Conservation (phyloP, 306 rosid genomes). For the Lathyrus sativus region DNA sequence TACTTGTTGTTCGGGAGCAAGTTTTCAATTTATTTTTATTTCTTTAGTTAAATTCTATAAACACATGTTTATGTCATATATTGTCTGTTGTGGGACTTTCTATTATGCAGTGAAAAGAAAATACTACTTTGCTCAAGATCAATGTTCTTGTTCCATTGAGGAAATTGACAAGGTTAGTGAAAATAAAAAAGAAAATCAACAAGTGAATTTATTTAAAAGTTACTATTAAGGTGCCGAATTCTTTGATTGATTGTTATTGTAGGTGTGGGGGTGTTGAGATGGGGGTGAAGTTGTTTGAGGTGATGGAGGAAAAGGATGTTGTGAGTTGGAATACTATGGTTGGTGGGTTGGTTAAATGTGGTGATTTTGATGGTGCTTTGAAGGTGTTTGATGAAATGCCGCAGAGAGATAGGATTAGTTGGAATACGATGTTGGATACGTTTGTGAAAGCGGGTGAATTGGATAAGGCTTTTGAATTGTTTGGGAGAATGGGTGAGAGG, state of each 20-base stretch:
- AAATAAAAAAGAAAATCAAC: no score
- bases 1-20: no score
- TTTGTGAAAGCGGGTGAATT: constrained; percentile 61
- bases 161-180: no score
- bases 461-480: constrained; percentile 64
- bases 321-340: constrained; percentile 77
- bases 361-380: constrained; percentile 53
- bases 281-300: constrained; percentile 57
- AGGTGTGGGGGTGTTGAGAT: constrained; percentile 55
- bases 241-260: constrained; percentile 58
- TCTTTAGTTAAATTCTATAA: no score
- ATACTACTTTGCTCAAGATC: no score
- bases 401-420: constrained; percentile 67
- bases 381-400: constrained; percentile 77
- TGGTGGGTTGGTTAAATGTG: constrained; percentile 57
- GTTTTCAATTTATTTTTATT: no score
- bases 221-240: constrained; percentile 53
- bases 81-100: no score
- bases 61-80: no score
- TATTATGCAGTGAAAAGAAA: no score
- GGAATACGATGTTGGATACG: constrained; percentile 85
- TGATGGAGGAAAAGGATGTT: constrained; percentile 57
- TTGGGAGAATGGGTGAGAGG: constrained; percentile 71
- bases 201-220: not conserved
- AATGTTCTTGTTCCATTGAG: no score